Percentiles rank a stretch among this genome's conserved stretches.
Conservation (phyloP, 345 rosid species). For the Pugionium cornutum region DNA sequence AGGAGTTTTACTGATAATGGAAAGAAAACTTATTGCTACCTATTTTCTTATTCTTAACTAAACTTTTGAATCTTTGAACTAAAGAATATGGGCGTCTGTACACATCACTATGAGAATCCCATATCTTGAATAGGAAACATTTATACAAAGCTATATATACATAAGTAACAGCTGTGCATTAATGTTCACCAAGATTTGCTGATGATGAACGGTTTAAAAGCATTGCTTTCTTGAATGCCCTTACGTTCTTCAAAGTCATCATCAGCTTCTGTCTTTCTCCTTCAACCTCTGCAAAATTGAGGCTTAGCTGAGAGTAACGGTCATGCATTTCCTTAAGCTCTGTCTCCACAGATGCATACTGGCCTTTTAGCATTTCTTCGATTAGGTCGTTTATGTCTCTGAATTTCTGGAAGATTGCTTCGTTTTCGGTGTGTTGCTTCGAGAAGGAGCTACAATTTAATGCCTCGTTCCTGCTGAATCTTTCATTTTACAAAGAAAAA, state of each 20-base stretch:
- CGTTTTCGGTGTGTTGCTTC: constrained; percentile 76
- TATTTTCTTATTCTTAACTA: too few species aligned
- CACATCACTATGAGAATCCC: neutral
- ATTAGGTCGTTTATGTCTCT: constrained; percentile 89
- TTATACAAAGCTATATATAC: neutral
- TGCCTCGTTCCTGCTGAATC: constrained; percentile 19
- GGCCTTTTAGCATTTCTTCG: constrained; percentile 81
- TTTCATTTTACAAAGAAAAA: constrained; percentile 11
- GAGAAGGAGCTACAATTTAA: constrained; percentile 70
- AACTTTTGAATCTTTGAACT: too few species aligned
- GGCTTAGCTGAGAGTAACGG: constrained; percentile 91
- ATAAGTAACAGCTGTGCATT: constrained; percentile 37
- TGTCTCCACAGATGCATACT: constrained; percentile 62
- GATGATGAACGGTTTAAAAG: constrained; percentile 51
- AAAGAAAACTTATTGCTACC: neutral
- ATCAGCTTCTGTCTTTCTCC: constrained; percentile 96
- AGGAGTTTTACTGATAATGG: neutral
- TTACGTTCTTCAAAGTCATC: constrained; percentile 91
- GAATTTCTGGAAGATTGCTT: constrained; percentile 87
- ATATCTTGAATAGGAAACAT: neutral
- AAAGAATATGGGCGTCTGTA: neutral
- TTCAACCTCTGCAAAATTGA: constrained; percentile 96
- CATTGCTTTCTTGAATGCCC: constrained; percentile 61
- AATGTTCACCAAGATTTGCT: constrained; percentile 53
- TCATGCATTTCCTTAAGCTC: constrained; percentile 95